Conservation (phyloP, 192 early-diverging fungal species). For the Rhizophagus clarus region DNA sequence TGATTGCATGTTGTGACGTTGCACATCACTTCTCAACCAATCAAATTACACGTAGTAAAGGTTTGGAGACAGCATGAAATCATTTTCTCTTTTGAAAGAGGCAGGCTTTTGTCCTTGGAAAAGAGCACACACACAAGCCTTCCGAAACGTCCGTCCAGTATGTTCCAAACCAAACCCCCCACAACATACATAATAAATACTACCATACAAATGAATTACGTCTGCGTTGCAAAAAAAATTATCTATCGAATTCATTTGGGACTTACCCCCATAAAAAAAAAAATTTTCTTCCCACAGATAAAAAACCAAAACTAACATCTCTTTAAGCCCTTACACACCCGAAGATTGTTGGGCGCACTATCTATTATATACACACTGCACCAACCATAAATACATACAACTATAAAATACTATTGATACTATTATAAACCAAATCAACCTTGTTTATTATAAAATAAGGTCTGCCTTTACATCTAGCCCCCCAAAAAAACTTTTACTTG, state of each 20-base stretch:
- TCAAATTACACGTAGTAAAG: constrained; percentile 14
- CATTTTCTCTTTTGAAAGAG: constrained; percentile 28
- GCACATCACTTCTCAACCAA: constrained; percentile 9
- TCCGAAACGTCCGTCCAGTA: constrained; percentile 18
- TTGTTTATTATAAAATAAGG: background rate
- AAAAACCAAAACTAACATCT: constrained; percentile 3
- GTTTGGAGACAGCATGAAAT: constrained; percentile 27
- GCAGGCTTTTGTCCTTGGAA: constrained; percentile 23
- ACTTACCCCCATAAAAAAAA: constrained; percentile 2
- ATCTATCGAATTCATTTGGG: constrained; percentile 17
- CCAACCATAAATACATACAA: constrained; percentile 3
- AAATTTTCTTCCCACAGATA: constrained; percentile 17
- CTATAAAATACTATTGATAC: constrained; percentile 3
- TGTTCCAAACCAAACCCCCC: constrained; percentile 24
- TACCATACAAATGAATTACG: constrained; percentile 26
- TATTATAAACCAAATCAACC: constrained; percentile 1
- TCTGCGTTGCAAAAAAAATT: constrained; percentile 24
- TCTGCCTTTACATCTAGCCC: background rate
- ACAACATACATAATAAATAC: constrained; percentile 23
- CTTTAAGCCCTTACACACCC: constrained; percentile 15
- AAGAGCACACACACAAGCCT: constrained; percentile 25
- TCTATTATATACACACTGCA: background rate
- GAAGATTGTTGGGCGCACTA: constrained; percentile 12
- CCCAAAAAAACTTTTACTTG: background rate
- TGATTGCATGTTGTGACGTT: constrained; percentile 25